Evolutionary conservation across 768 basidiomycete species (phyloP).

Genomic region (Termitomyces sp.): DNA sequence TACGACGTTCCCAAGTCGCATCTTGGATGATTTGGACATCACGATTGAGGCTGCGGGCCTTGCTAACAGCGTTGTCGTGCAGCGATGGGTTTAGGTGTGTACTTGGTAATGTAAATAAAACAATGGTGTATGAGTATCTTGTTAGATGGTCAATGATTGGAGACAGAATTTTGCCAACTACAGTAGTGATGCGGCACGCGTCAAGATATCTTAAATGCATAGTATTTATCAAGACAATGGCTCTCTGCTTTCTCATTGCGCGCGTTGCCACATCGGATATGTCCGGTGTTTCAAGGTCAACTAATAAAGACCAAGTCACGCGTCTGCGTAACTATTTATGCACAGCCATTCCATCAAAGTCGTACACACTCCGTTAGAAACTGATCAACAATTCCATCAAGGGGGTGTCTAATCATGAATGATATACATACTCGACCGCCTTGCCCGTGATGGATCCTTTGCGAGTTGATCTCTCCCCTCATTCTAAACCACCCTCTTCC

Average conservation of each 20-base stretch:
- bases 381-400: constrained; percentile 10
- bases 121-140: constrained; percentile 9
- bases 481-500: constrained; percentile 3
- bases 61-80: constrained; percentile 81
- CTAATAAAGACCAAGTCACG: background rate
- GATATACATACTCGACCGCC: constrained; percentile 1
- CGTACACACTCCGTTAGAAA: background rate
- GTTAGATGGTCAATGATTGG: background rate
- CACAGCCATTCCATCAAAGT: background rate
- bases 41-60: constrained; percentile 75
- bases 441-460: constrained; percentile 5
- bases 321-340: background rate
- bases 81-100: constrained; percentile 57
- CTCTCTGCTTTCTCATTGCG: background rate
- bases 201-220: background rate
- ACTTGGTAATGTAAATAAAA: background rate
- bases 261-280: background rate
- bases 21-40: constrained; percentile 56
- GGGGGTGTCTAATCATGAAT: background rate
- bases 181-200: background rate
- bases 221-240: background rate
- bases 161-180: background rate
- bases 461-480: constrained; percentile 24
- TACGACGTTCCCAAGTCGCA: constrained; percentile 85
- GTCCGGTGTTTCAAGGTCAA: background rate